These are phyloP conservation scores for Ceratocystis smalleyi DNA, from an alignment of 2,329 filamentous ascomycete species.

Conservation along the genomic window DNA sequence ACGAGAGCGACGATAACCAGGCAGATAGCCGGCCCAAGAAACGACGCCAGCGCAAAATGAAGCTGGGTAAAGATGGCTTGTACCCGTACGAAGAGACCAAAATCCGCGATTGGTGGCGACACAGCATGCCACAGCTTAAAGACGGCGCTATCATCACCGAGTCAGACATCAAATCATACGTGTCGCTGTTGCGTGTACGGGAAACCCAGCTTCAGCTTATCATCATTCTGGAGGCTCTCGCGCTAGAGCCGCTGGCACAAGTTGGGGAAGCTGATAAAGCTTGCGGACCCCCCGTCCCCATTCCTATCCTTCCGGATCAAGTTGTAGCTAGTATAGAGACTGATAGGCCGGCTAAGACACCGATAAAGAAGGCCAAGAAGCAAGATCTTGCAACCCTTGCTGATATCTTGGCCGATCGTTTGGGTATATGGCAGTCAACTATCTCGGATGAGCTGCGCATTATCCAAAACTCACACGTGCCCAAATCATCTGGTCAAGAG, in stretches of 20 bases:
- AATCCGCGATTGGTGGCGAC: conserved; percentile 55
- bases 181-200: conserved; percentile 52
- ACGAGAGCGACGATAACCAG: conserved; percentile 33
- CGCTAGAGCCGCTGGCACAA: conserved; percentile 43
- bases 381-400: conserved; percentile 51
- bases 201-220: conserved; percentile 74
- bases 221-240: conserved; percentile 59
- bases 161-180: conserved; percentile 43
- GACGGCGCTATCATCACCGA: conserved; percentile 31
- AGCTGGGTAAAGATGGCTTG: conserved; percentile 50
- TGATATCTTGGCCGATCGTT: conserved; percentile 58
- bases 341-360: conserved; percentile 23
- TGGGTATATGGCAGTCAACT: conserved; percentile 74
- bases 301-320: conserved; percentile 1
- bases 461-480: conserved; percentile 33
- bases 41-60: conserved; percentile 47
- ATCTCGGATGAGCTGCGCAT: conserved; percentile 42
- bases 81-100: conserved; percentile 51
- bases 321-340: conserved; percentile 22
- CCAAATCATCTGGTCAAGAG: conserved; percentile 22
- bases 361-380: conserved; percentile 42
- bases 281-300: not conserved
- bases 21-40: conserved; percentile 28
- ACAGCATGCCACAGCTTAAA: conserved; percentile 34
- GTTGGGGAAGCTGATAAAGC: conserved; percentile 28